Base-by-base conservation (phyloP, 257 asterid genomes). In the Nicotiana obtusifolia region DNA sequence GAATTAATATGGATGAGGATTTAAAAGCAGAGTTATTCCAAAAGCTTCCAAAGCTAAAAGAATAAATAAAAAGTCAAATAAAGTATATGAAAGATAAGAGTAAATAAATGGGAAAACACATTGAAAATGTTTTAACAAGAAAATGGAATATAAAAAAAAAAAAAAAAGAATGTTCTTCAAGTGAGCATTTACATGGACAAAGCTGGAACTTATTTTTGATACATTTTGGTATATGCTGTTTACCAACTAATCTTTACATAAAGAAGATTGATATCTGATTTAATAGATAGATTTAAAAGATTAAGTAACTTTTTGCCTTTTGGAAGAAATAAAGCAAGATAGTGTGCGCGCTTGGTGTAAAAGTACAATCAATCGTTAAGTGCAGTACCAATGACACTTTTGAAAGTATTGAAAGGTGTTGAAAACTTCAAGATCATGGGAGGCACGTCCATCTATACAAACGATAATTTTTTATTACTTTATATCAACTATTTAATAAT, bases 1-100 rank as follows among this genome's bases (percentile, higher is more conserved):
- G 92, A 90, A 87, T 88, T 75, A 78, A 64, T 67, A 41, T 20
- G 84, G 88, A 64, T 66, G 88, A 52, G 41, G 78, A 28, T 71
- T 3, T 10, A n/a, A 8, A 24, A 2, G 33, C 41, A 64, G 64
- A 30, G 37, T 22, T 44, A 68, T 59, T 56, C 56, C 57, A n/a
- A n/a, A n/a, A n/a, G n/a, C n/a, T n/a, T n/a, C n/a, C n/a, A 17
- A 33, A 62, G 62, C 53, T 35, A 80, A 10, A 66, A 19, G 10
- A 64, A 17, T 71, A 86, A 71, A 17, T 37, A 15, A 22, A 57
- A 73, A 81, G 24, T 11, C 24, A 9, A 20, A 60, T 6, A 57
- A 5, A 54, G 2, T 16, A 33, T 9, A 19, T 10, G 30, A 19
- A n/a, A 37, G 41, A 31, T 17, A 17, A 66, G 76, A 66, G 16